These are phyloP conservation scores for Apiospora koreana DNA, from an alignment of 2,329 filamentous ascomycete genomes.

Conservation along the genomic window DNA sequence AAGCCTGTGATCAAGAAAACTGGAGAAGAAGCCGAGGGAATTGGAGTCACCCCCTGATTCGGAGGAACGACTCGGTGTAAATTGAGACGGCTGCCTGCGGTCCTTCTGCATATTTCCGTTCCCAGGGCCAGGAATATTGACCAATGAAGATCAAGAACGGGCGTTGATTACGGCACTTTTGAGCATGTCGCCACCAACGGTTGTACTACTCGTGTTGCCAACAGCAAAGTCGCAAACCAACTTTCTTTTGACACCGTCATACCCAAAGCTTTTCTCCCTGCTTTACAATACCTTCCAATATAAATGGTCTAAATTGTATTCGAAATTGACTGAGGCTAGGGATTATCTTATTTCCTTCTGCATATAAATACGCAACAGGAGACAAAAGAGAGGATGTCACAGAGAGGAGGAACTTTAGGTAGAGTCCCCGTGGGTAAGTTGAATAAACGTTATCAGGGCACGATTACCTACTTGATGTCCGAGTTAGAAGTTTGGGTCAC, in stretches of 20 bases:
- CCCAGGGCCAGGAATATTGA: neutral
- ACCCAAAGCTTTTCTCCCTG: too few relatives aligned
- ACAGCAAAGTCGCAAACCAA: too few relatives aligned
- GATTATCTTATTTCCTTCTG: too few relatives aligned
- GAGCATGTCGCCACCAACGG: neutral
- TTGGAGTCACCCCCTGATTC: neutral
- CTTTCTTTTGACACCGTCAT: too few relatives aligned
- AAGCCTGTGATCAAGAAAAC: neutral
- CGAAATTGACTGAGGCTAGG: neutral
- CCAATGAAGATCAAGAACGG: neutral
- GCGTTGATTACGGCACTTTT: neutral
- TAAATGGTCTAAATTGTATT: neutral
- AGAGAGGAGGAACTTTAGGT: neutral
- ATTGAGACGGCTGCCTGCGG: neutral
- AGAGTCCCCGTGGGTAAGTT: neutral
- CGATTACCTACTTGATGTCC: neutral
- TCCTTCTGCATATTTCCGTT: neutral
- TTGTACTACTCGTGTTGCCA: neutral
- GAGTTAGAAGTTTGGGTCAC: neutral
- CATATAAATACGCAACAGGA: too few relatives aligned
- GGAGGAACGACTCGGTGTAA: neutral
- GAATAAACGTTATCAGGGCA: neutral
- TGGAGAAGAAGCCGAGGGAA: too few relatives aligned
- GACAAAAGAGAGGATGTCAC: neutral
- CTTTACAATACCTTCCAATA: too few relatives aligned